These are phyloP conservation scores for Lichtheimia ornata DNA, from an alignment of 371 early-diverging fungal species.

Conservation along the genomic window DNA sequence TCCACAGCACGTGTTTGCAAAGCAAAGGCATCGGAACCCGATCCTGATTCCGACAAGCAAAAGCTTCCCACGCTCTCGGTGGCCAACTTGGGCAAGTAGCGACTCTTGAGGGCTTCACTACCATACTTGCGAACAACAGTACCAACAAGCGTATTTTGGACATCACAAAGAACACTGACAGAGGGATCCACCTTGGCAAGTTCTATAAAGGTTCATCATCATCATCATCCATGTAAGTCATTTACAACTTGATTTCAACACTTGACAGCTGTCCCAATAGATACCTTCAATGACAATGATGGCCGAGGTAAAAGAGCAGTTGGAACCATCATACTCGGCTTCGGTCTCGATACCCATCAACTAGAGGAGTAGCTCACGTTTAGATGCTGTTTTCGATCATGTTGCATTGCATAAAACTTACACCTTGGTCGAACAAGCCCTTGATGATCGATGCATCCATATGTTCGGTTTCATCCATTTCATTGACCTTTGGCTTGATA, in stretches of 20 bases:
- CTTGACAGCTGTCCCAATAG: not conserved
- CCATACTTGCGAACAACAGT: slow-evolving; percentile 92
- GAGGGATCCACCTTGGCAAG: slow-evolving; percentile 96
- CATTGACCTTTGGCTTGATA: slow-evolving; percentile 82
- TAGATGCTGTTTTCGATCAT: not conserved
- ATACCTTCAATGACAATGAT: slow-evolving; percentile 88
- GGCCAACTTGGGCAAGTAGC: slow-evolving; percentile 84
- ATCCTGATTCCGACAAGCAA: slow-evolving; percentile 91
- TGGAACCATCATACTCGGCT: slow-evolving; percentile 81
- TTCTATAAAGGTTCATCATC: slow-evolving; percentile 45
- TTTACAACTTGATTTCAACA: not conserved
- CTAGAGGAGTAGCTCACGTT: slow-evolving; percentile 32
- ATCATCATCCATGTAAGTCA: not conserved
- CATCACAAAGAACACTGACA: slow-evolving; percentile 91
- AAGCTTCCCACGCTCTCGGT: slow-evolving; percentile 90
- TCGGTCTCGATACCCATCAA: slow-evolving; percentile 96
- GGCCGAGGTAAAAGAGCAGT: slow-evolving; percentile 90
- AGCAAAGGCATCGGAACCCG: slow-evolving; percentile 97
- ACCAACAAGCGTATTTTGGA: slow-evolving; percentile 97
- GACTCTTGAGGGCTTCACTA: slow-evolving; percentile 72
- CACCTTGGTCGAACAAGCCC: slow-evolving; percentile 90
- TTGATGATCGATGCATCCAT: slow-evolving; percentile 80
- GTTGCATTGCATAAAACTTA: slow-evolving; percentile 37
- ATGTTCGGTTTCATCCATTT: slow-evolving; percentile 94
- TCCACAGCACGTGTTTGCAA: slow-evolving; percentile 90